phyloP scores from a whole-genome alignment of 805 yeast species.

The Priceomyces medius region DNA sequence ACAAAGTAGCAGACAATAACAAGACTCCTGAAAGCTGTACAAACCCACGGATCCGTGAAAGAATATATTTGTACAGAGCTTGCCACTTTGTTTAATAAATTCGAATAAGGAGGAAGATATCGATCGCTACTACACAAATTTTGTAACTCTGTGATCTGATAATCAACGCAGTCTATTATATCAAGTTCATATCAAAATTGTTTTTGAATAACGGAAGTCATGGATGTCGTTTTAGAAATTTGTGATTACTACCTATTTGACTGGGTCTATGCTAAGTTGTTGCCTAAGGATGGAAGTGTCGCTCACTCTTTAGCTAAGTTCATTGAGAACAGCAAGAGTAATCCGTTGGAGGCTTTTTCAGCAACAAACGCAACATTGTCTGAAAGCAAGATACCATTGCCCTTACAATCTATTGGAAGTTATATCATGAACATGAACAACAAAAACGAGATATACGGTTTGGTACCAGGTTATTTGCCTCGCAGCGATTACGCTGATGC shows the following conservation, averaged over 20 bases:
- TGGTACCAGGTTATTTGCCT: conserved; percentile 56
- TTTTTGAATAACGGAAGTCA: conserved; percentile 22
- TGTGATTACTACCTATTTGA: conserved; percentile 75
- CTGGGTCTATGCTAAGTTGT: conserved; percentile 61
- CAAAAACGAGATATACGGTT: conserved; percentile 54
- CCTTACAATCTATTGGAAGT: conserved; percentile 5
- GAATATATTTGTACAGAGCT: too few species aligned
- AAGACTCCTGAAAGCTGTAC: neutral
- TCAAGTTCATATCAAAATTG: neutral
- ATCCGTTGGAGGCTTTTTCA: conserved; percentile 7
- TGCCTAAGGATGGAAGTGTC: conserved; percentile 30
- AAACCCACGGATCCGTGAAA: too few species aligned
- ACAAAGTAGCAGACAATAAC: neutral
- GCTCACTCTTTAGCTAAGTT: conserved; percentile 13
- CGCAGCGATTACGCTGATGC: conserved; percentile 55
- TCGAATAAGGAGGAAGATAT: too few species aligned
- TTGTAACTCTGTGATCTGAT: too few species aligned
- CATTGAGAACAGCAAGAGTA: neutral
- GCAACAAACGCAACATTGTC: conserved; percentile 11
- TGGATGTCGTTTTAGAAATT: conserved; percentile 91
- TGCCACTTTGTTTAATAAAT: too few species aligned
- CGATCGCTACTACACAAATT: too few species aligned
- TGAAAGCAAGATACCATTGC: conserved; percentile 12
- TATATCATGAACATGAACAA: neutral
- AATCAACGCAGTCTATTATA: too few species aligned